Percentiles rank a stretch among this genome's conserved stretches.
Conservation (phyloP, 352 stramenopile species). For the Globisporangium paroecandrum region DNA sequence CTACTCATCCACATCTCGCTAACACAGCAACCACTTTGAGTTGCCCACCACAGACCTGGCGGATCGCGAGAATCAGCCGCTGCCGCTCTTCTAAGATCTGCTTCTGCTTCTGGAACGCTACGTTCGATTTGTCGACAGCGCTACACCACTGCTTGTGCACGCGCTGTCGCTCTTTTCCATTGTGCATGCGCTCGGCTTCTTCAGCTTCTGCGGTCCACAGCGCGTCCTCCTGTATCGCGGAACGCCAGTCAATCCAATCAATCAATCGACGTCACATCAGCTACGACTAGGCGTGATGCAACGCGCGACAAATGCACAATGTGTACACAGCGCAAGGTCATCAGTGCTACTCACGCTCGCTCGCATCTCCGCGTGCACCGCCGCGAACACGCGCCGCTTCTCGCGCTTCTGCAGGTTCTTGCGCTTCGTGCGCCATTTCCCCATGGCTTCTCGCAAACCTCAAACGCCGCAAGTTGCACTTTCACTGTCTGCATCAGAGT, state of each 20-base stretch:
- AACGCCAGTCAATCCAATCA: background rate
- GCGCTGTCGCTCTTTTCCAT: slow-evolving; percentile 56
- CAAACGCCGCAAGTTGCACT: background rate
- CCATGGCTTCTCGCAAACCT: slow-evolving; percentile 27
- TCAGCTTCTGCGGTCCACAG: slow-evolving; percentile 41
- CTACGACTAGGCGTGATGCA: background rate
- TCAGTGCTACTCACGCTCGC: slow-evolving; percentile 27
- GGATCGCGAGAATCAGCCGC: slow-evolving; percentile 48
- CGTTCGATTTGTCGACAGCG: slow-evolving; percentile 34
- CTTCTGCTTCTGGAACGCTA: slow-evolving; percentile 43
- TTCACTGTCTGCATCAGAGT: background rate
- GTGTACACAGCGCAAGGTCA: background rate
- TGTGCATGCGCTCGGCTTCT: slow-evolving; percentile 47
- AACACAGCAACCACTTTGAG: background rate
- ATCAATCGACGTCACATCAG: background rate
- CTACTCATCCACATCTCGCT: background rate
- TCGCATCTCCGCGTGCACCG: slow-evolving; percentile 47
- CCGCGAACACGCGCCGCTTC: slow-evolving; percentile 60
- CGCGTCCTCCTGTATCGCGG: slow-evolving; percentile 26
- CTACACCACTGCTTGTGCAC: slow-evolving; percentile 52
- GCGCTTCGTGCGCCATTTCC: slow-evolving; percentile 43
- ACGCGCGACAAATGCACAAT: background rate
- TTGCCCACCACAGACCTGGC: slow-evolving; percentile 41
- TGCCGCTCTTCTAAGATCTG: slow-evolving; percentile 47
- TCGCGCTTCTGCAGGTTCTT: slow-evolving; percentile 83